Conservation (phyloP, 345 rosid species). For the Gossypium thurberi region DNA sequence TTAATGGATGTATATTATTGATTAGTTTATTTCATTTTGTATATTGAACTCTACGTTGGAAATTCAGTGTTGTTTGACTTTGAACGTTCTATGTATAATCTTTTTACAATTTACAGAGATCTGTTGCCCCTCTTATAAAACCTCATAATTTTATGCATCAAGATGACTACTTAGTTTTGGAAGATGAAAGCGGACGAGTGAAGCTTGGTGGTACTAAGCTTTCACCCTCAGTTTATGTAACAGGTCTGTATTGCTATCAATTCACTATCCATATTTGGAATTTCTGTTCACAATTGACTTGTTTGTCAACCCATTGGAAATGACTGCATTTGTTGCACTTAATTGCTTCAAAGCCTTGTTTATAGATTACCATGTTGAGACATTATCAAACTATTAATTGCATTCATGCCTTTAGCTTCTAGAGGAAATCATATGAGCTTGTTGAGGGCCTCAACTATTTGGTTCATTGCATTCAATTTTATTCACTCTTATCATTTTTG, state of each 20-base stretch:
- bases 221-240: constrained; percentile 58
- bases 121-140: constrained; percentile 63
- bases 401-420: no score
- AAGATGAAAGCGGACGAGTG: constrained; percentile 97
- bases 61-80: constrained; percentile 1
- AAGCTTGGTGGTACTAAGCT: constrained; percentile 62
- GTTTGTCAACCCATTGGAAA: not conserved
- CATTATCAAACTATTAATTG: no score
- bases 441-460: not conserved
- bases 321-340: not conserved
- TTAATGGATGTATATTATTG: constrained; percentile 4
- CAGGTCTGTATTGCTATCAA: constrained; percentile 44
- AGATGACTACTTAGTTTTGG: constrained; percentile 74
- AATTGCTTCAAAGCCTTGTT: not conserved
- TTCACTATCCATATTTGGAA: not conserved
- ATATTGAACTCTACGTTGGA: constrained; percentile 1
- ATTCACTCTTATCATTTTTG: not conserved
- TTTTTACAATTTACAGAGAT: constrained; percentile 51
- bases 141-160: constrained; percentile 78
- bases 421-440: not conserved
- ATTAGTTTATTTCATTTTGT: constrained; percentile 13
- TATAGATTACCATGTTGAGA: not conserved
- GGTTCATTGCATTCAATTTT: not conserved
- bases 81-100: constrained; percentile 11
- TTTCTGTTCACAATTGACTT: not conserved